Conservation (phyloP, 2,329 filamentous ascomycete species). For the Penicillium sp. region DNA sequence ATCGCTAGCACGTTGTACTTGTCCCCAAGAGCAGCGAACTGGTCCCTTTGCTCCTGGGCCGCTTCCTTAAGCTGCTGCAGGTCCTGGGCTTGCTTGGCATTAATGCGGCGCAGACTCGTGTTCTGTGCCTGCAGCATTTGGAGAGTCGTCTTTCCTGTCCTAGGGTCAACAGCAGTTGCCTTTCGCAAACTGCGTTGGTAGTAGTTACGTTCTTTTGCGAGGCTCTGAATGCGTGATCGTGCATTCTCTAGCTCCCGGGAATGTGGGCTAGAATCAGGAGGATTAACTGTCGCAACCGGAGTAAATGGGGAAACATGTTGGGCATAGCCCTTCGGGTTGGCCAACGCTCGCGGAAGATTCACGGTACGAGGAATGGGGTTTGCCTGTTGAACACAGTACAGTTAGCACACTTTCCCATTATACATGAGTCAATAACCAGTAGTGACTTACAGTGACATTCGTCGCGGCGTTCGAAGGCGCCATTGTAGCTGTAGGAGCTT, state of each 20-base stretch:
- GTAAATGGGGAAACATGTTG: conserved; percentile 1
- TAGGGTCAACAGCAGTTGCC: conserved; percentile 26
- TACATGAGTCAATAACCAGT: not conserved
- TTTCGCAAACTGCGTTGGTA: conserved; percentile 28
- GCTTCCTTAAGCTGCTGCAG: too few relatives aligned
- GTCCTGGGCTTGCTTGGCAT: too few relatives aligned
- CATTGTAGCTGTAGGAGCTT: not conserved
- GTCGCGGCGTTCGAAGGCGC: not conserved
- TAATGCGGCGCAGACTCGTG: not conserved
- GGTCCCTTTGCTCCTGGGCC: too few relatives aligned
- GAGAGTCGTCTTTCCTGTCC: conserved; percentile 30
- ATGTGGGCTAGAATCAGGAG: too few relatives aligned
- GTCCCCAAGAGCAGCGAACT: too few relatives aligned
- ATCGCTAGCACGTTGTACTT: too few relatives aligned
- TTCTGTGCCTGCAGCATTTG: conserved; percentile 19
- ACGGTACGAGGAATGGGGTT: not conserved
- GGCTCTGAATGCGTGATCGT: conserved; percentile 1
- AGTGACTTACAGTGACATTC: not conserved
- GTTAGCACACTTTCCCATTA: not conserved
- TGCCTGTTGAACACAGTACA: not conserved
- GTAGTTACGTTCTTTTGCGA: conserved; percentile 33
- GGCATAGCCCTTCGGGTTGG: not conserved
- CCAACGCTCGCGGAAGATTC: not conserved
- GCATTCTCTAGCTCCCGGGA: not conserved
- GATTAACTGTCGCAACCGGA: not conserved